A percentile compares a stretch with the other conserved stretches of the same genome.
Conservation (phyloP, 257 asterid genomes). For the Solanum megistacrolobum region DNA sequence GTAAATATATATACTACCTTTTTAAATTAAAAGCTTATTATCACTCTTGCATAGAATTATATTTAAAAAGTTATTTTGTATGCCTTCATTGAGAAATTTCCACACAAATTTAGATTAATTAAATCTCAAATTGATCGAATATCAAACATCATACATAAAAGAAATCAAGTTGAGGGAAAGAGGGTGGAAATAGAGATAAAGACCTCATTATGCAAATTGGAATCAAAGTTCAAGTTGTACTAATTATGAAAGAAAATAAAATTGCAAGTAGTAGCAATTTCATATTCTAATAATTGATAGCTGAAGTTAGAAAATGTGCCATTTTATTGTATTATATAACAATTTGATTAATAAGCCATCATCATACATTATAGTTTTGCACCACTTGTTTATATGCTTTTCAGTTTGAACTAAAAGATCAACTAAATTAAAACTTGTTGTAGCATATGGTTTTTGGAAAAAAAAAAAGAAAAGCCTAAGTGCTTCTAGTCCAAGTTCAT, state of each 20-base stretch:
- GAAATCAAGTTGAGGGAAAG: background rate
- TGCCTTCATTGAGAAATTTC: background rate
- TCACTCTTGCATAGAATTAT: background rate
- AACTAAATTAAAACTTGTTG: background rate
- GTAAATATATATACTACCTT: background rate
- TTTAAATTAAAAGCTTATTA: no score
- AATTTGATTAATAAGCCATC: background rate
- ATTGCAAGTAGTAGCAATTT: background rate
- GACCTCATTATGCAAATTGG: background rate
- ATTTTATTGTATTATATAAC: background rate
- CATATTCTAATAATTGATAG: background rate
- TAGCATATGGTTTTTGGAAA: background rate
- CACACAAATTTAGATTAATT: background rate
- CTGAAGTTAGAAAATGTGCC: background rate
- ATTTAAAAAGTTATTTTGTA: background rate
- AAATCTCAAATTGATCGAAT: background rate
- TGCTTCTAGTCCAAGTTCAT: background rate
- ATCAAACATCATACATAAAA: background rate
- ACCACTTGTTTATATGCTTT: background rate
- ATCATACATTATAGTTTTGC: background rate
- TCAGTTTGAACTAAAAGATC: background rate
- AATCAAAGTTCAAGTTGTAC: background rate
- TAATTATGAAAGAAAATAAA: background rate
- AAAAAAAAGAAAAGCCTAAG: background rate
- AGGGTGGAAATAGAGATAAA: background rate